Evolutionary conservation across 1,139 yeast genomes (phyloP).

Genomic region (Kurtzmaniella quercitrusa): DNA sequence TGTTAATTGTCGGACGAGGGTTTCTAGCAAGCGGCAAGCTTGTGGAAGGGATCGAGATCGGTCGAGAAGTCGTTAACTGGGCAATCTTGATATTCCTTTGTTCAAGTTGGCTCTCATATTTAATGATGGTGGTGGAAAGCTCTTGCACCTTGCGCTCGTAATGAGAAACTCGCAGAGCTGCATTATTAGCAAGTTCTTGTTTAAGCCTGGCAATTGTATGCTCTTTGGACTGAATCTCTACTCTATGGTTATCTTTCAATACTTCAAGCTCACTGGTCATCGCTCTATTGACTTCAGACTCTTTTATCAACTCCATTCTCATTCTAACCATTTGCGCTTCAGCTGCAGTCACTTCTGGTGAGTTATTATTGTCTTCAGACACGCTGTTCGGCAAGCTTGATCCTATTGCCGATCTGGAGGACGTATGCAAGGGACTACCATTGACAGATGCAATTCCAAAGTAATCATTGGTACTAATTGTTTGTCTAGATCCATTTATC

Average conservation of each 20-base stretch:
- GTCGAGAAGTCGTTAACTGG: conserved; percentile 36
- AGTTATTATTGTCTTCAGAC: not conserved
- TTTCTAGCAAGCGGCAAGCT: not conserved
- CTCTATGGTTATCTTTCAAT: conserved; percentile 15
- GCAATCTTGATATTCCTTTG: conserved; percentile 34
- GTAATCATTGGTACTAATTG: not conserved
- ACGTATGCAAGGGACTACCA: not conserved
- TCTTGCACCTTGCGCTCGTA: conserved; percentile 32
- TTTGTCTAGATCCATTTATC: not conserved
- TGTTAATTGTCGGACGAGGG: not conserved
- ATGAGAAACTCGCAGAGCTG: conserved; percentile 18
- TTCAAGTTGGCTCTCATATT: conserved; percentile 34
- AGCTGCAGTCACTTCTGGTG: conserved; percentile 10
- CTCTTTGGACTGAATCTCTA: conserved; percentile 18
- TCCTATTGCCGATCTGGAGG: not conserved
- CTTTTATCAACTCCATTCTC: conserved; percentile 16
- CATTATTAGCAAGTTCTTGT: conserved; percentile 22
- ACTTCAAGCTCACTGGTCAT: conserved; percentile 15
- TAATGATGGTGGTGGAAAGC: conserved; percentile 22
- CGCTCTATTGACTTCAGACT: conserved; percentile 16
- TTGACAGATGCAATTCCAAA: not conserved
- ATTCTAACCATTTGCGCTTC: conserved; percentile 19
- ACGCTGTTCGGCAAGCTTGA: not conserved
- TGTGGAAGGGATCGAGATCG: conserved; percentile 36
- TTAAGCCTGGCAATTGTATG: conserved; percentile 22